Base-by-base conservation (phyloP, 2,329 filamentous ascomycete species). In the Cladobotryum protrusum region DNA sequence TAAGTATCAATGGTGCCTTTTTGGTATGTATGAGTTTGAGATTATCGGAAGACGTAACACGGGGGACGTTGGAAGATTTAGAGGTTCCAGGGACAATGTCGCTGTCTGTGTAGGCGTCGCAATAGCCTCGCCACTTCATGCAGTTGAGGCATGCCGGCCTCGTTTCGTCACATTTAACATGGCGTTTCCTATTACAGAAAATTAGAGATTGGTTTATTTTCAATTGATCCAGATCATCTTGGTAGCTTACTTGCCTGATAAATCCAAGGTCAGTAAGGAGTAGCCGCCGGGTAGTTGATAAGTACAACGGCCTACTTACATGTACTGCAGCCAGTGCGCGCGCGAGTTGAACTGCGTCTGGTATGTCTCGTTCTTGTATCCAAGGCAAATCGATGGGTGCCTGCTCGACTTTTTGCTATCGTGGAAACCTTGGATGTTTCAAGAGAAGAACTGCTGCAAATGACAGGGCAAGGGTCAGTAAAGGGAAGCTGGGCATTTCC, bases 91-190 rank as follows among this genome's bases (percentile, higher is more conserved):
- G 34, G 32, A 47, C 19, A 29, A 45, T 56, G 41, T 49, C 51
- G 11, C 52, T 37, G 9, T 63, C 63, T 7, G 52, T 47, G 41
- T 70, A 72, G 11, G 65, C 61, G 24, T 68, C 64, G 43, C 69
- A 71, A 47, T 67, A 64, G n/a, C 69, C 69, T 45, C 63, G 60
- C 63, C 68, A 72, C 56, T 68, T 71, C 49, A 71, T 58, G 49
- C 69, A 72, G 43, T 70, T 72, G 33, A 67, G 60, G 52, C 69
- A 72, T 5, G 67, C 63, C 15, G 69, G 69, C 35, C 67, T 66
- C 19, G 67, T 67, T 55, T 72, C 69, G 44, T 72, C 69, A 49
- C 69, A 72, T 56, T 72, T 72, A 35, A 72, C 65, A 53, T 72
- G 69, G 17, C 69, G 68, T 47, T 69, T 70, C 47, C 67, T 70